phyloP scores from a whole-genome alignment of 164 flowering plant genomes.

The Berberis thunbergii region DNA sequence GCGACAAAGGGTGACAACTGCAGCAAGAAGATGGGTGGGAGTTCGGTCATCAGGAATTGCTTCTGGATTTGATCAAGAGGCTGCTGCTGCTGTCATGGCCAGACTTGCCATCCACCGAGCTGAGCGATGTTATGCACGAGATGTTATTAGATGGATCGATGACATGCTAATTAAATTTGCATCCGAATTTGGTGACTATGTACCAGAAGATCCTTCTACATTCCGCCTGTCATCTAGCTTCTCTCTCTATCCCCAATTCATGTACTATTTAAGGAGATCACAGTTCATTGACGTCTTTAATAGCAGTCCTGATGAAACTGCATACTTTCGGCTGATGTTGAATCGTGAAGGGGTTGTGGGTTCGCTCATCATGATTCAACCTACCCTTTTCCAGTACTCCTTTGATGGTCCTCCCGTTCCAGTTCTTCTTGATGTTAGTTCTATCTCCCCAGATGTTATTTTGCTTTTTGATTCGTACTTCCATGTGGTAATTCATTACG shows the following conservation, averaged over 20 bases:
- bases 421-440: constrained; percentile 70
- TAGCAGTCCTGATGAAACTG: constrained; percentile 82
- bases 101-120: constrained; percentile 71
- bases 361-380: constrained; percentile 81
- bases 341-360: constrained; percentile 80
- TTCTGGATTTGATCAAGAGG: constrained; percentile 91
- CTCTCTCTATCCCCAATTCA: constrained; percentile 84
- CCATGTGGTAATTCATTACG: constrained; percentile 74
- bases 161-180: constrained; percentile 51
- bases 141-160: constrained; percentile 88
- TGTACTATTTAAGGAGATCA: constrained; percentile 84
- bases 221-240: constrained; percentile 73
- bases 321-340: constrained; percentile 63
- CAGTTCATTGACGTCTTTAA: constrained; percentile 88
- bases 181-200: constrained; percentile 84
- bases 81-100: constrained; percentile 88
- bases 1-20: constrained; percentile 79
- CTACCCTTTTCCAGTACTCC: constrained; percentile 74
- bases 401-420: constrained; percentile 87
- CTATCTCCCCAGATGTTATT: constrained; percentile 71
- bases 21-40: constrained; percentile 86
- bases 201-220: constrained; percentile 76
- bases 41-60: constrained; percentile 58
- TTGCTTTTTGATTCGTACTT: constrained; percentile 87
- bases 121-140: constrained; percentile 43